phyloP scores from a whole-genome alignment of 2,329 filamentous ascomycete species.

The Bipolaris victoriae region DNA sequence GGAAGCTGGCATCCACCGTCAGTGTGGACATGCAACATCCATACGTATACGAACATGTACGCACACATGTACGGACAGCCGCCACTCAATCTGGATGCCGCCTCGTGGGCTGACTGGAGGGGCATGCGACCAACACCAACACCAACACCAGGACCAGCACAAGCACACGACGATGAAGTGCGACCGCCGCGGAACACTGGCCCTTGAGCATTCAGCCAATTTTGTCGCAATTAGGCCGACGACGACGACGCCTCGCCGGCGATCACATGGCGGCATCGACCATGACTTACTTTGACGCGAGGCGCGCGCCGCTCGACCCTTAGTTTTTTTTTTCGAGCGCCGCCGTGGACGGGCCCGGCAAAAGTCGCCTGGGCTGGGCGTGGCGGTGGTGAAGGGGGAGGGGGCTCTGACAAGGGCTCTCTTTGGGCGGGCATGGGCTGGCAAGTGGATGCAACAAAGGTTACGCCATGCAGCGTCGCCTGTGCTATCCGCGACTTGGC shows the following conservation, averaged over 20 bases:
- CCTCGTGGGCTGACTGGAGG: too few species aligned
- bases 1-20: too few species aligned
- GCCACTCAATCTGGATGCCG: too few species aligned
- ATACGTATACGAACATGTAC: too few species aligned
- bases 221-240: conserved; percentile 19
- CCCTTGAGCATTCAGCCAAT: conserved; percentile 2
- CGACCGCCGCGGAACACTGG: too few species aligned
- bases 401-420: background rate
- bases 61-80: too few species aligned
- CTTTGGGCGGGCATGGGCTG: background rate
- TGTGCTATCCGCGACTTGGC: conserved; percentile 13
- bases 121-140: too few species aligned
- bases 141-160: too few species aligned
- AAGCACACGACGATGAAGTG: too few species aligned
- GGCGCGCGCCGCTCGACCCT: conserved; percentile 10
- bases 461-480: background rate
- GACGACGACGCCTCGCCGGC: conserved; percentile 26
- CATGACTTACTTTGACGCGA: conserved; percentile 9
- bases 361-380: conserved; percentile 10
- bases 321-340: conserved; percentile 3
- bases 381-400: background rate
- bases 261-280: conserved; percentile 18
- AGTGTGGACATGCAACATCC: too few species aligned
- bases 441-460: background rate
- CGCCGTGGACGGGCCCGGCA: conserved; percentile 7